Percentiles rank a stretch among this genome's conserved stretches.
Conservation (phyloP, 202 grass and related monocot species). For the Brachypodium distachyon region DNA sequence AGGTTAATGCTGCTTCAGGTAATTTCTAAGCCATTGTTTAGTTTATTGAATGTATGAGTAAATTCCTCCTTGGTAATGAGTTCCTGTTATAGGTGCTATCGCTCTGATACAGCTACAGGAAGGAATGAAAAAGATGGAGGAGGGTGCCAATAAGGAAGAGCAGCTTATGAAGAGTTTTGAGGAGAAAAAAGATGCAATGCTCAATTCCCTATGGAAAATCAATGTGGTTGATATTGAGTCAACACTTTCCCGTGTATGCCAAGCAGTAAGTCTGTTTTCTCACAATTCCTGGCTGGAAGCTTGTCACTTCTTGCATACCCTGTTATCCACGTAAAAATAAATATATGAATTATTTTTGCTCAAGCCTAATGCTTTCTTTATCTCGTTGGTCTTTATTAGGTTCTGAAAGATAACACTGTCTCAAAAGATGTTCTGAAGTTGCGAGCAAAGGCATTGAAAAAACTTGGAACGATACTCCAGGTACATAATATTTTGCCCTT, state of each 20-base stretch:
- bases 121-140: conserved; percentile 77
- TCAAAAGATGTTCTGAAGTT: conserved; percentile 72
- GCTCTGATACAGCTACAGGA: conserved; percentile 85
- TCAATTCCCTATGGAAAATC: conserved; percentile 92
- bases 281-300: not conserved
- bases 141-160: conserved; percentile 55
- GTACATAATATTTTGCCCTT: conserved; percentile 28
- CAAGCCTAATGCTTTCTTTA: not conserved
- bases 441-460: conserved; percentile 72
- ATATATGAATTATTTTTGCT: not conserved
- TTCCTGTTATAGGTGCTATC: conserved; percentile 54
- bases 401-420: conserved; percentile 68
- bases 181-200: conserved; percentile 87
- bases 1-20: conserved; percentile 97
- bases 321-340: not conserved
- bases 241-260: conserved; percentile 76
- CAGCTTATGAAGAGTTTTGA: conserved; percentile 47
- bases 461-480: conserved; percentile 88
- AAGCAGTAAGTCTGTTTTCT: conserved; percentile 45
- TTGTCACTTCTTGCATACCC: not conserved
- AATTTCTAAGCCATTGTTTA: conserved; percentile 12
- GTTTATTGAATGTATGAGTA: not conserved
- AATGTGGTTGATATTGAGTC: conserved; percentile 95
- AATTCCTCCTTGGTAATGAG: conserved; percentile 4
- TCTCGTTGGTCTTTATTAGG: conserved; percentile 48